These are phyloP conservation scores for Panaeolus cyanescens DNA, from an alignment of 768 basidiomycete species.

Conservation along the genomic window DNA sequence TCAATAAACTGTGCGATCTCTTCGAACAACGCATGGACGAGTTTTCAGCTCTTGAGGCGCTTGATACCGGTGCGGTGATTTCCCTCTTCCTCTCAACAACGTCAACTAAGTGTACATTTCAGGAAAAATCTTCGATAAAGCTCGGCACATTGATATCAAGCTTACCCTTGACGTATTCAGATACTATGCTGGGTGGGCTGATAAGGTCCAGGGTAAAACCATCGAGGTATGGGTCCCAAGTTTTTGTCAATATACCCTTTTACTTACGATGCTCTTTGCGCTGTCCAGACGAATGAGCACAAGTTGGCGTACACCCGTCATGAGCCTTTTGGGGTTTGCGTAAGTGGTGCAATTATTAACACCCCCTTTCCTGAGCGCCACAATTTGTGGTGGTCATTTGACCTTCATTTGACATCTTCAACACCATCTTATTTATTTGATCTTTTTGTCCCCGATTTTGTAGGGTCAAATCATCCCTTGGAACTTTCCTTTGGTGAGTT, in stretches of 20 bases:
- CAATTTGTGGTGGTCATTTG: too few relatives aligned
- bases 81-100: background rate
- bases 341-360: too few relatives aligned
- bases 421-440: too few relatives aligned
- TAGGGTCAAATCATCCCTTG: constrained; percentile 59
- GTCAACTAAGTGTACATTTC: background rate
- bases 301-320: constrained; percentile 71
- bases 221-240: constrained; percentile 47
- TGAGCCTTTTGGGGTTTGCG: constrained; percentile 61
- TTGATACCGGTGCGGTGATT: constrained; percentile 54
- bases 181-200: constrained; percentile 90
- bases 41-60: constrained; percentile 69
- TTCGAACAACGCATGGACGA: constrained; percentile 63
- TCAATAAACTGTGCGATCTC: constrained; percentile 63
- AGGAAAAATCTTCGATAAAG: constrained; percentile 57
- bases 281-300: constrained; percentile 51
- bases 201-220: constrained; percentile 76
- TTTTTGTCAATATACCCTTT: too few relatives aligned
- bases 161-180: constrained; percentile 49
- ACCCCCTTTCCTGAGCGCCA: background rate
- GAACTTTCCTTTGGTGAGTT: constrained; percentile 8
- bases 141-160: constrained; percentile 49
- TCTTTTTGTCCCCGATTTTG: too few relatives aligned
- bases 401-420: too few relatives aligned
- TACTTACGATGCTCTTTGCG: too few relatives aligned